These are phyloP conservation scores for Daldinia sp. DNA, from an alignment of 2,329 filamentous ascomycete species.

Conservation along the genomic window DNA sequence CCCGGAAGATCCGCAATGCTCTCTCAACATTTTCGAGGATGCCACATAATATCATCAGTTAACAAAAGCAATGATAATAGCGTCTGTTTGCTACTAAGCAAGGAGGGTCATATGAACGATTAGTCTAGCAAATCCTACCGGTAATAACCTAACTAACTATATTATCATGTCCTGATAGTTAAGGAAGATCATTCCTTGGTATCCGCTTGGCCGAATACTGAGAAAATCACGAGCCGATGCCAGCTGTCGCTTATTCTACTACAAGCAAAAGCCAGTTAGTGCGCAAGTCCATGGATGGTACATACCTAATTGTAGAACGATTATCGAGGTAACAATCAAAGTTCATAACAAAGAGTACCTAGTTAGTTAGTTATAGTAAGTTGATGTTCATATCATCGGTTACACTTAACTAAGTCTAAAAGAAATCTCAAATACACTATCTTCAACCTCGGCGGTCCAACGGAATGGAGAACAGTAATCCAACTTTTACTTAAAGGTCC, in stretches of 20 bases:
- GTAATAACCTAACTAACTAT: slow-evolving; percentile 31
- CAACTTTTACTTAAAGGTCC: slow-evolving; percentile 9
- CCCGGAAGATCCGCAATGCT: background rate
- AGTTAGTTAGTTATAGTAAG: too few relatives aligned
- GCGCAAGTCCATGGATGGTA: background rate
- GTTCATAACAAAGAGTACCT: background rate
- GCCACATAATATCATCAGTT: background rate
- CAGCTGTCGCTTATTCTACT: slow-evolving; percentile 15
- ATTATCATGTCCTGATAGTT: slow-evolving; percentile 10
- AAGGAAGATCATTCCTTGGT: slow-evolving; percentile 9
- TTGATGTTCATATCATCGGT: background rate
- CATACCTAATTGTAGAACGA: background rate
- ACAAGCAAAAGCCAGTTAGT: background rate
- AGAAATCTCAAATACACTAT: background rate
- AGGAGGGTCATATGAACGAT: slow-evolving; percentile 12
- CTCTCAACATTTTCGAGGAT: slow-evolving; percentile 1
- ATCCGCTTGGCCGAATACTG: slow-evolving; percentile 39
- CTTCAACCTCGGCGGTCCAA: slow-evolving; percentile 40
- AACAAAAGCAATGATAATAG: slow-evolving; percentile 8
- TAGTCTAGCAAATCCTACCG: slow-evolving; percentile 14
- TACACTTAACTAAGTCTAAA: background rate
- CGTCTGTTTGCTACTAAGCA: slow-evolving; percentile 2
- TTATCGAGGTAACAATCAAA: background rate
- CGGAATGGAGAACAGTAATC: slow-evolving; percentile 35
- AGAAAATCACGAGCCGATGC: slow-evolving; percentile 16